Evolutionary conservation across 768 basidiomycete genomes (phyloP), one percentile per base, ranked within the genome.

Genomic region (Termitomyces sp.): DNA sequence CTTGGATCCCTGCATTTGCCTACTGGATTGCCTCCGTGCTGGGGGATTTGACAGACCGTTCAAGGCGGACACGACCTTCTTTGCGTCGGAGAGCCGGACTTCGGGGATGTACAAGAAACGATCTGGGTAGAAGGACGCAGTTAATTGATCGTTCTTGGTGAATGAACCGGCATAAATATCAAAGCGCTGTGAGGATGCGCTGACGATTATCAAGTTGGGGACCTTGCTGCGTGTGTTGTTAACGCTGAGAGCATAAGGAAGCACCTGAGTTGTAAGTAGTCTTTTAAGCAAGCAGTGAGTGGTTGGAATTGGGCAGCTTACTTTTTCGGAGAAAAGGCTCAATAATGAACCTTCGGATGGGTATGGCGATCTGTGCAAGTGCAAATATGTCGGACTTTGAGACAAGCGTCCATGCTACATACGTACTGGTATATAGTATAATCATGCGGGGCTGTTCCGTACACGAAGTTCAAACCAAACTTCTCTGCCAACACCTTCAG

Each of bases 91-190:
- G 15, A 83, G 71, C 0, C 81, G 70, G 40, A 92, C 76, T 48
- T 81, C 74, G 5, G 86, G 73, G 59, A 92, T 80, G 72, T 79
- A 92, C 25, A 82, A 62, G 77, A 91, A 90, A 9, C 76, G 61
- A 67, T 92, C 85, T 0, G 75, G 71, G 69, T 89, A 94, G 0
- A 92, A 90, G 6, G 83, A 86, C 1, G 83, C 83, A 0, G 89
- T 89, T 49, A 93, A 80, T 66, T 92, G 87, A 71, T 94, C 91
- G 70, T 93, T 90, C 71, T 85, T 85, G 36, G 87, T 88, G 74
- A 94, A 94, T 2, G 84, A 67, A 1, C 92, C 92, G 1, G 79
- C 65, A 68, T 84, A 86, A 55, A 92, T 71, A 65, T 89, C 82
- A 73, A 85, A 91, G 54, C 90, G 84, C 66, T 85, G 77, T 11